phyloP scores from a whole-genome alignment of 768 basidiomycete species.

The Boletales sp. region DNA sequence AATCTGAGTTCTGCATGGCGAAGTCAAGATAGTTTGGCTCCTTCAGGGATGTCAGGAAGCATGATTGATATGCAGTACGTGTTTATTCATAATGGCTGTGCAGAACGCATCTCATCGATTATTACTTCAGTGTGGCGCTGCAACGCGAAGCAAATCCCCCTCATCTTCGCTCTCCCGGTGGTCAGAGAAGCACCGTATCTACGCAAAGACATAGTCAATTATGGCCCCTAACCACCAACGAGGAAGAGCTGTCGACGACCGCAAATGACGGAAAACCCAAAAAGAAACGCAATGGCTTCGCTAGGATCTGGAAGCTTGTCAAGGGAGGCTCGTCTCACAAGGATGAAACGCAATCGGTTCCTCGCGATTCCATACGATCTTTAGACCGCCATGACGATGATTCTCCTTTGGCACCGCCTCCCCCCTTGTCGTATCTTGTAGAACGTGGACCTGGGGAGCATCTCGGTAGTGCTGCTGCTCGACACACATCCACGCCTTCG shows the following conservation, averaged over 20 bases:
- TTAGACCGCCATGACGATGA: constrained; percentile 54
- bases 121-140: constrained; percentile 61
- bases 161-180: constrained; percentile 27
- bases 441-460: constrained; percentile 51
- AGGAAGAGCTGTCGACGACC: constrained; percentile 12
- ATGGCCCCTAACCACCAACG: constrained; percentile 46
- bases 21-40: constrained; percentile 78
- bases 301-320: constrained; percentile 79
- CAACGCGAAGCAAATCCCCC: constrained; percentile 55
- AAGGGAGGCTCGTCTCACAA: constrained; percentile 53
- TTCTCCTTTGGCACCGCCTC: constrained; percentile 82
- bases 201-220: constrained; percentile 47
- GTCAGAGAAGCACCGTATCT: constrained; percentile 34
- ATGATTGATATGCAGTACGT: constrained; percentile 94
- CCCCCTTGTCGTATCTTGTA: constrained; percentile 86
- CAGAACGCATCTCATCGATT: constrained; percentile 4
- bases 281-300: constrained; percentile 76
- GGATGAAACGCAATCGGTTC: constrained; percentile 24
- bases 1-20: constrained; percentile 70
- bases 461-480: constrained; percentile 38
- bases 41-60: constrained; percentile 80
- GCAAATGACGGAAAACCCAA: constrained; percentile 49
- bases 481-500: constrained; percentile 70
- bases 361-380: constrained; percentile 39
- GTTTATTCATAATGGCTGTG: constrained; percentile 1